phyloP scores from a whole-genome alignment of 176 grass and related monocot genomes.

The Pharus latifolius region DNA sequence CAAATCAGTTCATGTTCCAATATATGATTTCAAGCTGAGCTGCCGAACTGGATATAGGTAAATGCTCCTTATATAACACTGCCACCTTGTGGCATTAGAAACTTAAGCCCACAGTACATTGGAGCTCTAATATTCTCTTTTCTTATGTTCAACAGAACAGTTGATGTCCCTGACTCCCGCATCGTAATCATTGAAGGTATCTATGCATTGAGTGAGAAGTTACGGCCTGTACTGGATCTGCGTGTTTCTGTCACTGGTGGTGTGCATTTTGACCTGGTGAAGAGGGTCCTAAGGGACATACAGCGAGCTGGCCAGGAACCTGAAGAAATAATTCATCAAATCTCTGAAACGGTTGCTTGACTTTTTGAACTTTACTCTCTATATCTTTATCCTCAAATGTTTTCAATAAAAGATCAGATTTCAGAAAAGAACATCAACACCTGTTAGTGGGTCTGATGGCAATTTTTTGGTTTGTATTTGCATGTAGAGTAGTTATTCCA shows the following conservation, averaged over 20 bases:
- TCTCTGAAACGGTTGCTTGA: conserved; percentile 80
- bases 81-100: conserved; percentile 8
- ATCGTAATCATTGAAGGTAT: conserved; percentile 96
- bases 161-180: conserved; percentile 69
- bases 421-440: not conserved
- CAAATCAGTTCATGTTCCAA: conserved; percentile 78
- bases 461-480: not conserved
- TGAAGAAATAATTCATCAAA: conserved; percentile 97
- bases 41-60: conserved; percentile 85
- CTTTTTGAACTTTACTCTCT: conserved; percentile 9
- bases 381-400: not conserved
- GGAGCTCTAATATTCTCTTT: conserved; percentile 16
- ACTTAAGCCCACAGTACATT: not conserved
- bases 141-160: conserved; percentile 53
- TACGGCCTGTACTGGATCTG: conserved; percentile 66
- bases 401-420: conserved; percentile 6
- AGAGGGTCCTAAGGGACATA: conserved; percentile 96
- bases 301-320: conserved; percentile 94
- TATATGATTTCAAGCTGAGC: conserved; percentile 95
- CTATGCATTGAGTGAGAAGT: conserved; percentile 89
- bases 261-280: conserved; percentile 98
- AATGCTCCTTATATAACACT: not conserved
- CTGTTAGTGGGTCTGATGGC: too few relatives aligned
- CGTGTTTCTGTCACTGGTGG: conserved; percentile 97
- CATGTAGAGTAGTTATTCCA: not conserved